Evolutionary conservation across 306 rosid genomes (phyloP), one percentile per base, ranked within the genome.

Genomic region (Cicer yamashitae): DNA sequence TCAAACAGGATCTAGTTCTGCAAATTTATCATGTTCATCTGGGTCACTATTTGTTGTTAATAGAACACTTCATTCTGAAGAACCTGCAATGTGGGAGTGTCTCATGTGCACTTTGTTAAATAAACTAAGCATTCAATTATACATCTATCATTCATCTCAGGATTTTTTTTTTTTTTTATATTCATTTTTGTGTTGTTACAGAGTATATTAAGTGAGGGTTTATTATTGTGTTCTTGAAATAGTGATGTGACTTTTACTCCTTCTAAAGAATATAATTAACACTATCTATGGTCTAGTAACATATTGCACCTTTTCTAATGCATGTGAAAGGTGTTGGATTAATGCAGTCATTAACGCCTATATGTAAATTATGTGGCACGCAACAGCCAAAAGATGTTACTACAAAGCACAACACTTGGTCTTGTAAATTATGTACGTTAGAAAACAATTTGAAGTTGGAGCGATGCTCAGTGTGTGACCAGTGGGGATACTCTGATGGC

Each of bases 401-500:
- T 45, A 77, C 84, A 78, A 89, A 81, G 60, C 68, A 79, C 83
- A 84, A 62, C 79, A 38, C 71, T 43, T 84, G 50, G 98, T 69
- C 87, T n/a, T 90, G 96, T 71, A 85, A 85, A 63, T 90, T 90
- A 82, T 89, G 90, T 82, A 87, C 91, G 13, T 64, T 93, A 83
- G 97, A 85, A 65, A 90, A 86, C 83, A 60, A 79, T 75, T 87
- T 87, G 88, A 82, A 78, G 84, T 52, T 89, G 84, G 91, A 89
- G 41, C 87, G 87, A 81, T 89, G 88, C 71, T 82, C 84, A 56
- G 94, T 89, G 94, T 89, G 86, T 71, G 85, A 72, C 73, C 87
- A 82, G 73, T 93, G 98, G 96, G 88, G 98, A 85, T 89, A 85
- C 77, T 89, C 96, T 10, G 84, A 71, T 65, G 93, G 97, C 5